Conservation (phyloP, 768 basidiomycete genomes). For the Multifurca ochricompacta region DNA sequence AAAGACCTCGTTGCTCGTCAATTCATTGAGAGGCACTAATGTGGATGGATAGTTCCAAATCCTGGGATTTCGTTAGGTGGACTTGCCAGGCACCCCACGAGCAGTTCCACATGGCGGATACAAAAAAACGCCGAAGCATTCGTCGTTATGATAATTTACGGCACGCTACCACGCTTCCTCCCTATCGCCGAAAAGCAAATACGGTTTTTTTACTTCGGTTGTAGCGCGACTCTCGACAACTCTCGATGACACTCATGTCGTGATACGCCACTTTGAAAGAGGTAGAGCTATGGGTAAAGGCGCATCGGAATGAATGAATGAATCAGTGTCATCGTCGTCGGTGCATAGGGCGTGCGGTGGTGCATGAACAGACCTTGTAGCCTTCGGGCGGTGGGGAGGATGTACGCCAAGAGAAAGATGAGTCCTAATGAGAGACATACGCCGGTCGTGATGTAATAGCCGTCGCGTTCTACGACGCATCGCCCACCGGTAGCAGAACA, state of each 20-base stretch:
- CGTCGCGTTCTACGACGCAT: conserved; percentile 82
- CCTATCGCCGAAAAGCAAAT: not conserved
- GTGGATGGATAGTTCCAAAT: too few species aligned
- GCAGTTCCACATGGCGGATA: too few species aligned
- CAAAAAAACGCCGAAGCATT: too few species aligned
- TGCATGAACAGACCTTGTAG: conserved; percentile 78
- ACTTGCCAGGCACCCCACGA: too few species aligned
- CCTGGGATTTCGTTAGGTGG: too few species aligned
- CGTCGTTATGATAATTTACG: too few species aligned
- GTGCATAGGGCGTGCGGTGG: not conserved
- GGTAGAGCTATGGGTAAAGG: conserved; percentile 62
- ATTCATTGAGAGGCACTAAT: too few species aligned
- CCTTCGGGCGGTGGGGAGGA: conserved; percentile 75
- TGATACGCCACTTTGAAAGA: conserved; percentile 63
- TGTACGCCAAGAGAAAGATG: conserved; percentile 62
- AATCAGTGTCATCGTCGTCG: not conserved
- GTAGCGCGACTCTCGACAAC: conserved; percentile 3
- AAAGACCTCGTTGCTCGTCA: too few species aligned
- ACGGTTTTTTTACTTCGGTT: too few species aligned
- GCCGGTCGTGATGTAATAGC: conserved; percentile 80
- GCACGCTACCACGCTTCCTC: too few species aligned
- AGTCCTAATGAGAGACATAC: conserved; percentile 76
- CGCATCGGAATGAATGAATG: too few species aligned
- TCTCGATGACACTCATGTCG: conserved; percentile 31
- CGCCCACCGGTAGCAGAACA: conserved; percentile 69